A percentile compares a stretch with the other conserved stretches of the same genome.
Evolutionary conservation across 2,329 filamentous ascomycete genomes (phyloP).

Genomic region (Scolecobasidium constrictum): DNA sequence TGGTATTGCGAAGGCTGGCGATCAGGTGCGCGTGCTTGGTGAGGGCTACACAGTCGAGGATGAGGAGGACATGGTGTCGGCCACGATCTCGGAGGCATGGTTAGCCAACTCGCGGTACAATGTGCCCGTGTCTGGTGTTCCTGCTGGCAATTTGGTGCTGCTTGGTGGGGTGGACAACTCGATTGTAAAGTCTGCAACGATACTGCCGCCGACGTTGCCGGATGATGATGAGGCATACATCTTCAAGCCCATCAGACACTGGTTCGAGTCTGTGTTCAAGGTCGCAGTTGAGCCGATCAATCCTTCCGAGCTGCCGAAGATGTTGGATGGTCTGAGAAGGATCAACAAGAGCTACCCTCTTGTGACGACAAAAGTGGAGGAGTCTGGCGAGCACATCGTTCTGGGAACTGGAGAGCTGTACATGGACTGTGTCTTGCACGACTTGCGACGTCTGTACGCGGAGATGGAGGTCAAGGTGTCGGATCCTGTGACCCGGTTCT

Average conservation of each 20-base stretch:
- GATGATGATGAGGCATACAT: conserved; percentile 91
- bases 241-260: conserved; percentile 85
- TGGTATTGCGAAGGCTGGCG: conserved; percentile 71
- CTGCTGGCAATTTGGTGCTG: conserved; percentile 89
- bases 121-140: conserved; percentile 80
- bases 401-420: conserved; percentile 97
- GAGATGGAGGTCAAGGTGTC: conserved; percentile 99
- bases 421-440: conserved; percentile 97
- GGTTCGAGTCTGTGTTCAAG: conserved; percentile 96
- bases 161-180: conserved; percentile 91
- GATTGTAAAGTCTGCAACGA: conserved; percentile 92
- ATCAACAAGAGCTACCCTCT: conserved; percentile 97
- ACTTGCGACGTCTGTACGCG: conserved; percentile 83
- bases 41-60: conserved; percentile 95
- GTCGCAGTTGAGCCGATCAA: conserved; percentile 97
- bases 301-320: conserved; percentile 93
- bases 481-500: conserved; percentile 93
- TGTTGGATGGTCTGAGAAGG: conserved; percentile 92
- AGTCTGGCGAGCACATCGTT: conserved; percentile 92
- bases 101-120: conserved; percentile 91
- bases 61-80: conserved; percentile 90
- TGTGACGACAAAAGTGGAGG: conserved; percentile 92
- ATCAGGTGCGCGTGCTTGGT: conserved; percentile 80
- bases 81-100: conserved; percentile 75
- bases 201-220: conserved; percentile 69